Evolutionary conservation across 257 asterid genomes (phyloP), one percentile per base, ranked within the genome.

Genomic region (Capsicum rhomboideum): DNA sequence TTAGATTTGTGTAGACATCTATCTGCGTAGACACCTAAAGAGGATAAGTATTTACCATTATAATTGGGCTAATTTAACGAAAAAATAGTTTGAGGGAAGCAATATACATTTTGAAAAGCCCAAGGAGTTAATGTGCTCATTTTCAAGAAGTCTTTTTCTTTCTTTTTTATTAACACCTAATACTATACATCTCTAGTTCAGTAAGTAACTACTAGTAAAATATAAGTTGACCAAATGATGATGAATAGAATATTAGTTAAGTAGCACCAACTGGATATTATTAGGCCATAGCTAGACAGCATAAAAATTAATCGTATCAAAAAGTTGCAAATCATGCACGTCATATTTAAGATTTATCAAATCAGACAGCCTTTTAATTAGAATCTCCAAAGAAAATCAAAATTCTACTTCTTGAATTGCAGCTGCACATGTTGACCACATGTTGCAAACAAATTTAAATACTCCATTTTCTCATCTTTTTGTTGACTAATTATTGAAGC

Each of bases 391-490:
- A 1, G 42, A 4, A 59, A 63, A 56, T 7, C 10, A 16, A 28
- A 64, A 0, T 16, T 75, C 4, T 49, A 13, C 3, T 75, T 75
- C 26, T 23, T 75, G 44, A 49, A 75, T 49, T 75, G 44, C n/a
- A 75, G 81, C 81, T 23, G 81, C 81, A 61, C 81, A 75, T 75
- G 59, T 49, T 75, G 80, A 75, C 80, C 61, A 75, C 80, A 75
- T 49, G 61, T 49, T 75, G 16, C 13, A 49, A 75, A 75, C 44
- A 26, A 50, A 49, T 23, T 75, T 23, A 26, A 49, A 23, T 46
- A 13, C 80, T 49, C 2, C 58, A 50, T 75, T 49, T 74, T 52
- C 40, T 20, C 42, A 46, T 46, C 80, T 74, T 69, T 72, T 72
- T 2, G 37, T 44, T 72, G 79, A 13, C 34, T 21, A 44, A 72